phyloP scores from a whole-genome alignment of 345 rosid species.

The Lumnitzera littorea region DNA sequence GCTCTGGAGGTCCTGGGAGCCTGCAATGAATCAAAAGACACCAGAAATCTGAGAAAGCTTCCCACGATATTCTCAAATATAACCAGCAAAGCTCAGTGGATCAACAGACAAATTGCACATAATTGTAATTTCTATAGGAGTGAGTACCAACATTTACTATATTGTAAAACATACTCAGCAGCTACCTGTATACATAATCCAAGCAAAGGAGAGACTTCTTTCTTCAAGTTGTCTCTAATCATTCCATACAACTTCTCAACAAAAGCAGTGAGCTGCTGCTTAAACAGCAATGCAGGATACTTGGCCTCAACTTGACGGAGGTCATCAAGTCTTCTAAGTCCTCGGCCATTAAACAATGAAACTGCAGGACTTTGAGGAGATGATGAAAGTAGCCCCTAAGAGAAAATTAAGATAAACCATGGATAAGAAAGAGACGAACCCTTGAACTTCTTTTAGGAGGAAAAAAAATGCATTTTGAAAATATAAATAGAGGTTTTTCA shows the following conservation, averaged over 20 bases:
- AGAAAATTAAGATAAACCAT: slow-evolving; percentile 2
- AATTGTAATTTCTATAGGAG: too few relatives aligned
- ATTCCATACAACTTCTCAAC: slow-evolving; percentile 64
- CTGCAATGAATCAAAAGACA: not conserved
- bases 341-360: slow-evolving; percentile 55
- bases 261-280: slow-evolving; percentile 66
- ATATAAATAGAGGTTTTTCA: too few relatives aligned
- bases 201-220: slow-evolving; percentile 50
- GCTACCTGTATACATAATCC: slow-evolving; percentile 54
- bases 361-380: slow-evolving; percentile 37
- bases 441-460: too few relatives aligned
- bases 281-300: slow-evolving; percentile 63
- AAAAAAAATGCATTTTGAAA: too few relatives aligned
- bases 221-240: slow-evolving; percentile 57
- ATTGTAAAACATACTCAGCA: too few relatives aligned
- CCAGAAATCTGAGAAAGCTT: too few relatives aligned
- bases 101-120: too few relatives aligned
- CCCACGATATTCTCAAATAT: too few relatives aligned
- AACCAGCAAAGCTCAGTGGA: too few relatives aligned
- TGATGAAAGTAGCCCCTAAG: slow-evolving; percentile 38
- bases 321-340: slow-evolving; percentile 2
- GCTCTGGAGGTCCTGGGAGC: slow-evolving; percentile 48
- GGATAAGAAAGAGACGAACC: too few relatives aligned
- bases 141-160: too few relatives aligned
- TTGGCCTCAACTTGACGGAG: slow-evolving; percentile 44